Evolutionary conservation across 1,284 basidiomycete genomes (phyloP).

Genomic region (Golubevia pallescens): DNA sequence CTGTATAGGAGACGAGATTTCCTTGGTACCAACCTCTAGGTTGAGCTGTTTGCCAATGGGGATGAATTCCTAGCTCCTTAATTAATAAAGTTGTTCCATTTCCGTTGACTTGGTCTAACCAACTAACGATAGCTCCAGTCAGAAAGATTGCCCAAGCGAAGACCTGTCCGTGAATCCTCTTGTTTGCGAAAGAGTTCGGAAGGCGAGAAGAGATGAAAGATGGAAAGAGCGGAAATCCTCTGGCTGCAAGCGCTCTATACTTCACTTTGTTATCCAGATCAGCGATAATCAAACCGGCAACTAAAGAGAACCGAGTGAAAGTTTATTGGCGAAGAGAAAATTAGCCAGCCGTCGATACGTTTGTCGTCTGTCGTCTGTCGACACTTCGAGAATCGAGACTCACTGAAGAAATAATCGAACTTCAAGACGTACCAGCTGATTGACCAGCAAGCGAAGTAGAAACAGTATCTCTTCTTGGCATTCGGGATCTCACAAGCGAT

Average conservation of each 20-base stretch:
- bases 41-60: slow-evolving; percentile 23
- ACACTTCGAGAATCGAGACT: too few species aligned
- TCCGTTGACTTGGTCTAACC: slow-evolving; percentile 31
- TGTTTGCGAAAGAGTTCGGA: too few species aligned
- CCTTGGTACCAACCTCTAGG: slow-evolving; percentile 21
- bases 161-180: slow-evolving; percentile 31
- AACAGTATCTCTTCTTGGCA: slow-evolving; percentile 40
- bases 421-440: slow-evolving; percentile 47
- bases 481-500: slow-evolving; percentile 50
- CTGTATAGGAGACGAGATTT: slow-evolving; percentile 21
- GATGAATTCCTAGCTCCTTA: slow-evolving; percentile 34
- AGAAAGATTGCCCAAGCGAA: slow-evolving; percentile 46
- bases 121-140: slow-evolving; percentile 27
- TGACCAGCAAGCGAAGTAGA: slow-evolving; percentile 38
- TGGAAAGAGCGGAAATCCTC: slow-evolving; percentile 30
- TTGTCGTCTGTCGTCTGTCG: too few species aligned
- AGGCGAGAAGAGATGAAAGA: too few species aligned
- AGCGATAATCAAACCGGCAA: slow-evolving; percentile 44
- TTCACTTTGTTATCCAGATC: slow-evolving; percentile 48
- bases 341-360: too few species aligned
- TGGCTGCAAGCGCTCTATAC: slow-evolving; percentile 31
- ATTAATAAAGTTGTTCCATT: too few species aligned
- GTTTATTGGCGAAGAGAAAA: too few species aligned
- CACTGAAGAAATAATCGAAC: slow-evolving; percentile 54
- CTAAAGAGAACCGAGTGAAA: too few species aligned